Conservation (phyloP, 257 asterid species). For the Salvia miltiorrhiza region DNA sequence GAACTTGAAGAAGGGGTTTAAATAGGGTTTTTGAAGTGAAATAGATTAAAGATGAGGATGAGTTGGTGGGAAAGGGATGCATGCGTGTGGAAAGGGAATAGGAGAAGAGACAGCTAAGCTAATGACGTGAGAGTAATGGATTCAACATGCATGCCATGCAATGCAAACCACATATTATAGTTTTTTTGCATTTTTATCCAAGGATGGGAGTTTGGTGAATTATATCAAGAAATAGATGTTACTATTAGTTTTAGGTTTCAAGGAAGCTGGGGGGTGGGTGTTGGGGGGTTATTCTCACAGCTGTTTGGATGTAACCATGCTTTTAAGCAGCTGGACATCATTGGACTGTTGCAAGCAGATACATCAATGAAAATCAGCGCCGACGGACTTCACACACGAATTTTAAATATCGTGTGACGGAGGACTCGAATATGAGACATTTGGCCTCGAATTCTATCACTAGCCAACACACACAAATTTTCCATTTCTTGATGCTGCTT, state of each 20-base stretch:
- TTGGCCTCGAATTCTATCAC: no score
- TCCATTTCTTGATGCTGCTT: background rate
- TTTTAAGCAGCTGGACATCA: slow-evolving; percentile 26
- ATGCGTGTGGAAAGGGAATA: slow-evolving; percentile 26
- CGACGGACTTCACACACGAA: background rate
- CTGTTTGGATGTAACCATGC: slow-evolving; percentile 25
- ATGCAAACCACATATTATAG: background rate
- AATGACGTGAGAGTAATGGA: slow-evolving; percentile 23
- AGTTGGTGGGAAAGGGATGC: slow-evolving; percentile 24
- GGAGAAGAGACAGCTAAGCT: slow-evolving; percentile 34
- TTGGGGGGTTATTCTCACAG: slow-evolving; percentile 13
- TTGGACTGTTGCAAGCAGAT: background rate
- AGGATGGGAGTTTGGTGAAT: background rate
- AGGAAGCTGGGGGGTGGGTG: background rate
- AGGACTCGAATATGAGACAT: no score
- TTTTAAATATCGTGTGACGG: background rate
- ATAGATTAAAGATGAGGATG: background rate
- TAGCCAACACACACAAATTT: background rate
- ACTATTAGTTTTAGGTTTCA: background rate
- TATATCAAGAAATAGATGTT: background rate
- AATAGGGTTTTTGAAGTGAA: slow-evolving; percentile 22
- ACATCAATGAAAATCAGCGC: background rate
- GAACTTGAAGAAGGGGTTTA: slow-evolving; percentile 22
- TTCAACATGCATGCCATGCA: slow-evolving; percentile 18
- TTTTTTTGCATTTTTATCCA: background rate